Evolutionary conservation across 345 rosid genomes (phyloP), one percentile per base, ranked within the genome.

Genomic region (Citrus unshiu): DNA sequence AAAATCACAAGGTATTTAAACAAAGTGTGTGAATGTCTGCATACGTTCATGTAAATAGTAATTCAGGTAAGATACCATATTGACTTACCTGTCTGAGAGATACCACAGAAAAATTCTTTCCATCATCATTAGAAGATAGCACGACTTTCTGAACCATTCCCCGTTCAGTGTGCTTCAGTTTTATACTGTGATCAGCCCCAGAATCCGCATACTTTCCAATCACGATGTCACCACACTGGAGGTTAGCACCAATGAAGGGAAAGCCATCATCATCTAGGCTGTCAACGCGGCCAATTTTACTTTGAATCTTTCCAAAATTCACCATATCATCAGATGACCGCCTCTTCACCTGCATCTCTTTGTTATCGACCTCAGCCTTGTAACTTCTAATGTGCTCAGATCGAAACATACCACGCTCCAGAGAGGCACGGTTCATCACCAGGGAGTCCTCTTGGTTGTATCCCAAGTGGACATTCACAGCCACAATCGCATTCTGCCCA

Each of bases 61-160:
- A 71, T 72, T n/a, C 18, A 72, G 12, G 9, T 56, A 12, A 57
- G 8, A 32, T 18, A 60, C 46, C 24, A 18, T 25, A 37, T 35
- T 46, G 2, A 40, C 37, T 85, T 79, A 92, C 99, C 93, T 92
- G 99, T 83, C 97, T 86, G 70, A 94, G 84, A 68, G 95, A 96
- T 61, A 94, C 99, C 6, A 90, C 91, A 67, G 94, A 97, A 85
- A 82, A 96, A 75, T 91, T 94, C 78, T 91, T 96, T 54, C 98
- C 99, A n/a, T 96, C 99, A 59, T 94, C 99, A 83, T 92, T 96
- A 40, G 98, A 92, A 25, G 98, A 92, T 25, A 94, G 81, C 19
- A 94, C 88, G 16, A 96, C 98, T 83, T 94, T 96, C 88, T 96
- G 98, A 66, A 94, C 99, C 88, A 89, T 90, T 51, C 99, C 99